A percentile compares a stretch with the other conserved stretches of the same genome.
Evolutionary conservation across 768 basidiomycete genomes (phyloP).

Genomic region (Boletus subparvulus): DNA sequence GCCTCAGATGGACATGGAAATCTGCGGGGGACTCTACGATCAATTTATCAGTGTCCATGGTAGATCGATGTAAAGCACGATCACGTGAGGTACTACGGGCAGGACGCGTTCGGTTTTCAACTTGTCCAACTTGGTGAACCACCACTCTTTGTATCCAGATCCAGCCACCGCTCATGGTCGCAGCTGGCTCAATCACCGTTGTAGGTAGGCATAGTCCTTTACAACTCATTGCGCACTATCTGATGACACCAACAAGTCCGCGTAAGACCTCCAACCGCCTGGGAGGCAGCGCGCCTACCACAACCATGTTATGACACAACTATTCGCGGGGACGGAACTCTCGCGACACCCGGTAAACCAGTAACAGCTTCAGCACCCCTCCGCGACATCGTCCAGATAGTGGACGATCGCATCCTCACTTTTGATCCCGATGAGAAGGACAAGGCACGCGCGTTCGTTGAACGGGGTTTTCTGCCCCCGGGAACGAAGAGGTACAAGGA

Average conservation of each 20-base stretch:
- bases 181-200: slow-evolving; percentile 85
- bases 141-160: neutral
- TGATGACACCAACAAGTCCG: slow-evolving; percentile 58
- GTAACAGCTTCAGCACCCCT: slow-evolving; percentile 56
- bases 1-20: slow-evolving; percentile 96
- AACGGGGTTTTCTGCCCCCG: slow-evolving; percentile 81
- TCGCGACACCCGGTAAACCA: slow-evolving; percentile 62
- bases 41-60: slow-evolving; percentile 26
- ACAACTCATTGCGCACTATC: neutral
- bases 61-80: slow-evolving; percentile 18
- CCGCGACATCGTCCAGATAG: slow-evolving; percentile 79
- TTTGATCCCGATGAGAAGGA: slow-evolving; percentile 96
- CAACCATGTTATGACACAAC: slow-evolving; percentile 67
- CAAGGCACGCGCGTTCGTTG: slow-evolving; percentile 72
- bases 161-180: slow-evolving; percentile 53
- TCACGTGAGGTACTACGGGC: slow-evolving; percentile 27
- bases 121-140: slow-evolving; percentile 8
- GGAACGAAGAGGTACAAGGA: slow-evolving; percentile 95
- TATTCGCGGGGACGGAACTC: slow-evolving; percentile 81
- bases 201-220: slow-evolving; percentile 51
- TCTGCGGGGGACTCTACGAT: slow-evolving; percentile 64
- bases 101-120: slow-evolving; percentile 34
- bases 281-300: slow-evolving; percentile 84
- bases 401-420: slow-evolving; percentile 92
- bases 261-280: slow-evolving; percentile 81